Percentiles rank a stretch among this genome's conserved stretches.
These are phyloP conservation scores for Pseudofabraea citricarpa DNA, from an alignment of 2,329 filamentous ascomycete genomes.

Conservation along the genomic window DNA sequence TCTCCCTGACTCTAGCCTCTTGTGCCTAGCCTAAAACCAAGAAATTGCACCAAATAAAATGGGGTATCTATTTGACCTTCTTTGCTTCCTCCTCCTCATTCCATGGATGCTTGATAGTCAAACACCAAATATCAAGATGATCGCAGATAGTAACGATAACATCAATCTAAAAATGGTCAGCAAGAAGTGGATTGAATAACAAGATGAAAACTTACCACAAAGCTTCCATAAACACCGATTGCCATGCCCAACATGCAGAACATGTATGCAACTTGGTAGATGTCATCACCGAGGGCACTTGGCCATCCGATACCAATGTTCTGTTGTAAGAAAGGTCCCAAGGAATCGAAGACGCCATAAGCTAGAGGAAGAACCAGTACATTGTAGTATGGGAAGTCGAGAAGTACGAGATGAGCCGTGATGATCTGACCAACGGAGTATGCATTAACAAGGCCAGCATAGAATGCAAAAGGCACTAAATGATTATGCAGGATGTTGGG, in stretches of 20 bases:
- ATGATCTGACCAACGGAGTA: conserved; percentile 97
- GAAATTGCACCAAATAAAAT: too few species aligned
- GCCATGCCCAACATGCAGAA: conserved; percentile 83
- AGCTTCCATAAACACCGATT: conserved; percentile 92
- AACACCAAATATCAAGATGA: conserved; percentile 96
- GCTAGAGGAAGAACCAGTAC: conserved; percentile 74
- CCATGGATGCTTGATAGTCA: conserved; percentile 87
- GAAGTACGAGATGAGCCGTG: conserved; percentile 84
- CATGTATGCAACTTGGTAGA: conserved; percentile 89
- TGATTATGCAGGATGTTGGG: conserved; percentile 78
- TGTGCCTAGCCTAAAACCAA: too few species aligned
- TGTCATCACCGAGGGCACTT: conserved; percentile 65
- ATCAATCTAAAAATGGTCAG: conserved; percentile 52
- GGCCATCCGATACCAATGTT: conserved; percentile 63
- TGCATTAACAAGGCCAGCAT: conserved; percentile 84
- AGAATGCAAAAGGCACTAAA: conserved; percentile 84
- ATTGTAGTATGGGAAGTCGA: conserved; percentile 87
- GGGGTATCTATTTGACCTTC: conserved; percentile 15
- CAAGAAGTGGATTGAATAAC: not conserved
- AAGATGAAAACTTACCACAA: conserved; percentile 54
- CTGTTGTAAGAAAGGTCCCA: conserved; percentile 64
- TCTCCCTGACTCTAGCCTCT: too few species aligned
- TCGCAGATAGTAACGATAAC: conserved; percentile 98
- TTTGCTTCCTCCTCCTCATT: conserved; percentile 31
- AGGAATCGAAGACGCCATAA: conserved; percentile 73